Conservation (phyloP, 2,329 filamentous ascomycete genomes). For the Albophoma yamanashiensis region DNA sequence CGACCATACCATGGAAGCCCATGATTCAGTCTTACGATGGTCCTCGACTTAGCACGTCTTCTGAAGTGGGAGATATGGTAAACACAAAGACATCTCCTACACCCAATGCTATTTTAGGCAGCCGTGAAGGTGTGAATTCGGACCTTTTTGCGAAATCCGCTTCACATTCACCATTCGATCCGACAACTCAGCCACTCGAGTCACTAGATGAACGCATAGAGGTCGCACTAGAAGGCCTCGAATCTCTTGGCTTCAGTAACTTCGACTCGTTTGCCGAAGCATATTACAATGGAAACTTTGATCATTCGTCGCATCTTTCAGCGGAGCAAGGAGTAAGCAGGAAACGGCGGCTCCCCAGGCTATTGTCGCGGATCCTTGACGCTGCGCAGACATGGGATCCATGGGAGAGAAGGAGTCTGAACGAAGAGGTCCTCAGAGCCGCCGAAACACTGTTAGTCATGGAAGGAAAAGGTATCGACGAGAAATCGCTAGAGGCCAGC, state of each 20-base stretch:
- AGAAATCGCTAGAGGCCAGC: background rate
- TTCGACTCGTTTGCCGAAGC: background rate
- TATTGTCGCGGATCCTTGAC: background rate
- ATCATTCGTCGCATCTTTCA: background rate
- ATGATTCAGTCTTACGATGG: background rate
- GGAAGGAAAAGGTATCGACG: background rate
- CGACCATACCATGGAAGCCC: background rate
- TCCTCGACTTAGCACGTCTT: background rate
- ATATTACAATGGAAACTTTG: background rate
- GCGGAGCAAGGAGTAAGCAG: background rate
- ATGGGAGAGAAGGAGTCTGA: background rate
- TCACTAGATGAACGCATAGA: background rate
- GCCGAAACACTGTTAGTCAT: background rate
- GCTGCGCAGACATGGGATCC: background rate
- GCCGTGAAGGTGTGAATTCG: background rate
- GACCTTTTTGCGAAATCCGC: background rate
- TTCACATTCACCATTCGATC: background rate
- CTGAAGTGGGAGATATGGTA: background rate
- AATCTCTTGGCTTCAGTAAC: background rate
- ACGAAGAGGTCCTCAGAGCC: background rate
- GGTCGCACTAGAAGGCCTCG: background rate
- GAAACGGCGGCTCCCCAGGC: background rate
- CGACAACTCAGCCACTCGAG: background rate
- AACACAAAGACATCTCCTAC: background rate
- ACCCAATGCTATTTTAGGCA: background rate